phyloP scores from a whole-genome alignment of 2,329 filamentous ascomycete genomes.

The Exophiala mesophila region DNA sequence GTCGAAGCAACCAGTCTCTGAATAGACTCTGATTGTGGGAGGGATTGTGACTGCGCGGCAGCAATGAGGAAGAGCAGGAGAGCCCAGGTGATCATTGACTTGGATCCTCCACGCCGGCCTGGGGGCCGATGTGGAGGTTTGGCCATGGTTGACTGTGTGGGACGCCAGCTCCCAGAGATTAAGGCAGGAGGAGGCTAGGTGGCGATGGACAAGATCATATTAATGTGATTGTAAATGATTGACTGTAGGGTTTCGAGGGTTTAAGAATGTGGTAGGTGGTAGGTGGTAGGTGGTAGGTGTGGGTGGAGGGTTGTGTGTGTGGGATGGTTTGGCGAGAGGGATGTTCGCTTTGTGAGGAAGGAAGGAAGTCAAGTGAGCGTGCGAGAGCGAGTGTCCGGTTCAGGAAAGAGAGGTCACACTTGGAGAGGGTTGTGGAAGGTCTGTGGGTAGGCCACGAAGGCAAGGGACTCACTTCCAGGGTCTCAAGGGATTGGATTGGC shows the following conservation, averaged over 20 bases:
- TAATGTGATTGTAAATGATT: background rate
- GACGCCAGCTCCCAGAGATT: background rate
- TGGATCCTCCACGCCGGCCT: conserved; percentile 23
- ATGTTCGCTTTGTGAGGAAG: background rate
- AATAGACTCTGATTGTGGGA: conserved; percentile 12
- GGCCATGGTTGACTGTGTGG: conserved; percentile 17
- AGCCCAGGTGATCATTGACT: conserved; percentile 24
- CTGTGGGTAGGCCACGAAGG: too few relatives aligned
- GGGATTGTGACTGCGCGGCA: conserved; percentile 16
- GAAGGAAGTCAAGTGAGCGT: background rate
- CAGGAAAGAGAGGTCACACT: too few relatives aligned
- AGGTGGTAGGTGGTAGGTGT: too few relatives aligned
- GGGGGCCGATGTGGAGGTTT: conserved; percentile 24
- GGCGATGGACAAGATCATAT: background rate
- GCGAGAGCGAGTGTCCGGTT: too few relatives aligned
- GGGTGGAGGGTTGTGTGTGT: background rate
- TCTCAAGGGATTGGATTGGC: too few relatives aligned
- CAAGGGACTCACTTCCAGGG: too few relatives aligned
- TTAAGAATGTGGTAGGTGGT: background rate
- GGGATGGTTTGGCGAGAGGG: background rate
- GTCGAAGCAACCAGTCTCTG: conserved; percentile 21
- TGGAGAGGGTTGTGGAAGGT: too few relatives aligned
- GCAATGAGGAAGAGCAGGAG: conserved; percentile 23
- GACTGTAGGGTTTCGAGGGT: background rate
- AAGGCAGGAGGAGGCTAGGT: background rate